Conservation (phyloP, 306 rosid species). For the Phaseolus lunatus region DNA sequence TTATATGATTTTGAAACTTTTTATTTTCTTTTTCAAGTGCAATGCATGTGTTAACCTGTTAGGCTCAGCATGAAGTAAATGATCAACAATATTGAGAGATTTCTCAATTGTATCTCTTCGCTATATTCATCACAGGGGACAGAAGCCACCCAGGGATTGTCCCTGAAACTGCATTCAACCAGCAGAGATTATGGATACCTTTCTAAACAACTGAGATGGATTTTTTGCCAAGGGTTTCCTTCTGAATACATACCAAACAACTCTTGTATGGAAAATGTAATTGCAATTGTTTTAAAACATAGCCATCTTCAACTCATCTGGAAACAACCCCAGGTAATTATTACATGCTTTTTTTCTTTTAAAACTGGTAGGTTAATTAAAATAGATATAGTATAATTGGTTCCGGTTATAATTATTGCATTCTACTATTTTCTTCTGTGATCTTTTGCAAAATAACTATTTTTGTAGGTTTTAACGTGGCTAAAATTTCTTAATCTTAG, state of each 20-base stretch:
- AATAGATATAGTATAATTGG: neutral
- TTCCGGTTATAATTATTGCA: neutral
- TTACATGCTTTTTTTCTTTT: neutral
- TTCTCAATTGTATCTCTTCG: neutral
- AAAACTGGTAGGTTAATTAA: neutral
- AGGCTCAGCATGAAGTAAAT: no score
- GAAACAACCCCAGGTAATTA: conserved; percentile 45
- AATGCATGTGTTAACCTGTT: no score
- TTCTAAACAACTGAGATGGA: conserved; percentile 39
- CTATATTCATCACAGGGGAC: neutral
- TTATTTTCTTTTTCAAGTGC: no score
- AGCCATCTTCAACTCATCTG: conserved; percentile 45
- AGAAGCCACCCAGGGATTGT: neutral
- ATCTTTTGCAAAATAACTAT: neutral
- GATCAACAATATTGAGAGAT: neutral
- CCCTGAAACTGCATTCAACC: neutral
- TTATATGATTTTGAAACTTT: neutral
- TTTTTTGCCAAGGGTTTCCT: conserved; percentile 49
- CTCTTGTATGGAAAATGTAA: neutral
- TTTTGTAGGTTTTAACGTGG: neutral
- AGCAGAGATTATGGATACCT: conserved; percentile 34
- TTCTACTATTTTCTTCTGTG: no score
- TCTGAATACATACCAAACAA: conserved; percentile 34
- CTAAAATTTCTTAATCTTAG: conserved; percentile 14
- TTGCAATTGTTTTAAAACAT: neutral